Percentiles rank a stretch among this genome's conserved stretches.
Conservation (phyloP, 331 rosid species). For the Erythrophleum ivorense region DNA sequence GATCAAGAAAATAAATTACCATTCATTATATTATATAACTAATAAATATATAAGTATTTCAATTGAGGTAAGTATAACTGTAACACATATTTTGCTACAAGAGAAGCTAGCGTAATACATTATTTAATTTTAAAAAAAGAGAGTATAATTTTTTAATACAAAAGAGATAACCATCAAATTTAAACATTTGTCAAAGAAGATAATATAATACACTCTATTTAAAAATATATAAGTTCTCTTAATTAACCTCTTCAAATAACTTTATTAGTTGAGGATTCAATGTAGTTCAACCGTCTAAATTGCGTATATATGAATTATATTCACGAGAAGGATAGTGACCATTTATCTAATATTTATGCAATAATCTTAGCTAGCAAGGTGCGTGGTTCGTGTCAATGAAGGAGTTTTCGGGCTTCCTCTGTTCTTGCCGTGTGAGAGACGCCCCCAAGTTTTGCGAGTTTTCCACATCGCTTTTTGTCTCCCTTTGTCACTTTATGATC, state of each 20-base stretch:
- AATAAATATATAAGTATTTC: too few relatives aligned
- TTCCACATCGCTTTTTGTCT: background rate
- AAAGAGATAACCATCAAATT: too few relatives aligned
- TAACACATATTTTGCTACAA: too few relatives aligned
- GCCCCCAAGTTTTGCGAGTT: background rate
- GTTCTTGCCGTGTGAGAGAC: background rate
- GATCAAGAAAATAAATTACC: too few relatives aligned
- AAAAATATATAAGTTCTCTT: too few relatives aligned
- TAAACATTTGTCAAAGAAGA: too few relatives aligned
- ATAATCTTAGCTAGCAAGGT: background rate
- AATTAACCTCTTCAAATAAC: background rate
- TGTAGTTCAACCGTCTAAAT: background rate
- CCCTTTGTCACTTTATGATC: background rate
- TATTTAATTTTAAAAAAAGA: too few relatives aligned
- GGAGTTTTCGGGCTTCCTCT: background rate
- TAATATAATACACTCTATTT: too few relatives aligned
- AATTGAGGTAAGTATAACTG: too few relatives aligned
- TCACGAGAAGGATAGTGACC: conserved; percentile 4
- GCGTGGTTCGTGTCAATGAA: background rate
- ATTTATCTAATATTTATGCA: background rate
- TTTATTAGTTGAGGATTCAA: conserved; percentile 24
- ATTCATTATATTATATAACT: too few relatives aligned
- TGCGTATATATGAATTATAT: conserved; percentile 1
- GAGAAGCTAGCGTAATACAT: too few relatives aligned
- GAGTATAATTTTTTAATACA: too few relatives aligned